Evolutionary conservation across 164 flowering plant genomes (phyloP), one percentile per base, ranked within the genome.

Genomic region (Kingdonia uniflora): DNA sequence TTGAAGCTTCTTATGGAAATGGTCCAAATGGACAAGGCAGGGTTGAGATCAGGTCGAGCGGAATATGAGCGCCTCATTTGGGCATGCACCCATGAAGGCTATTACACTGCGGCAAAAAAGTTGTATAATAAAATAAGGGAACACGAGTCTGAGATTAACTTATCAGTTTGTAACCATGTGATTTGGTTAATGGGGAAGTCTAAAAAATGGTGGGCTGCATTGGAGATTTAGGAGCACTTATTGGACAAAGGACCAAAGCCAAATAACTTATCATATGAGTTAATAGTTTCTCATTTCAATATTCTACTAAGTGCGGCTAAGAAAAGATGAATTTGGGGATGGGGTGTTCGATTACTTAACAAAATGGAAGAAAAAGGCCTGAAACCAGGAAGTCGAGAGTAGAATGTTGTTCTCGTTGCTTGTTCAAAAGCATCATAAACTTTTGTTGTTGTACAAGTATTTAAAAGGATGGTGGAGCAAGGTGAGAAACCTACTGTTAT

Each of bases 141-240:
- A 60, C 65, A 59, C 43, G 69, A 70, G 23, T 45, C 63, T 7
- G 82, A 80, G 5, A 83, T 89, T 38, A 87, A 96, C 69, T 61
- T 94, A 62, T 89, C 96, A 1, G 85, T 83, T 15, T 89, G 97
- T 65, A 94, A 94, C 66, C 99, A 87, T 68, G 64, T 74, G 50
- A 94, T 94, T 51, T 94, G 97, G 97, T 58, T 89, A 59, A 72
- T 94, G 90, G 97, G 99, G 21, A 89, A 78, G 68, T 95, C 97
- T 20, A 87, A 79, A 67, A 94, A 83, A 54, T 89, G 99, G 99
- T 89, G 97, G 97, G 95, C 95, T 8, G 97, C 99, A 19, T 60
- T 94, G 66, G 97, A 87, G 75, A 61, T 94, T 53, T 94, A 86
- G 20, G 99, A 94, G 68, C 80, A 94, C 52, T 51, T 94, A 65